Conservation (phyloP, 768 basidiomycete genomes). For the Cytidiella melzeri region DNA sequence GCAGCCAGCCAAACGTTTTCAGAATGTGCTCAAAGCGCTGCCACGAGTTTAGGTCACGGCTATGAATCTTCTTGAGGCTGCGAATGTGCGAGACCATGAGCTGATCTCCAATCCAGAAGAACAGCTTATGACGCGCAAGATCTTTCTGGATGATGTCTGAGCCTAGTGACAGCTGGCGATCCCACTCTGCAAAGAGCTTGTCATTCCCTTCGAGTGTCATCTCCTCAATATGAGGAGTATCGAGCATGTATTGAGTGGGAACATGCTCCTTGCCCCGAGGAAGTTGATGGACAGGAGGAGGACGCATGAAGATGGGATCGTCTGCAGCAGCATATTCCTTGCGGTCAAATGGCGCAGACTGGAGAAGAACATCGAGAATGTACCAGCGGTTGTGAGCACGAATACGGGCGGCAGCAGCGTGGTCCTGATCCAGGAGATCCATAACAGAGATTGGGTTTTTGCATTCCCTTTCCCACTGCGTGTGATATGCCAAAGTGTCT, state of each 20-base stretch:
- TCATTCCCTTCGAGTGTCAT: conserved; percentile 11
- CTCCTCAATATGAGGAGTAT: conserved; percentile 7
- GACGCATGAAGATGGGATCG: neutral
- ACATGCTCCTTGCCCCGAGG: conserved; percentile 6
- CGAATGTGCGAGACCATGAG: conserved; percentile 33
- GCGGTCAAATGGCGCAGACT: conserved; percentile 5
- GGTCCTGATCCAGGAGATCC: conserved; percentile 4
- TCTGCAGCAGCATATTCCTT: conserved; percentile 6
- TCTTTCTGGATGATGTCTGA: neutral
- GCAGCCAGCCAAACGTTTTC: conserved; percentile 35
- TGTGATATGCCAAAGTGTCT: neutral
- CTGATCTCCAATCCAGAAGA: conserved; percentile 33
- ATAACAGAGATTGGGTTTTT: neutral
- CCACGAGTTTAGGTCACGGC: conserved; percentile 34
- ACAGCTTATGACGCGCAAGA: conserved; percentile 13
- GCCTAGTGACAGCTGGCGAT: neutral
- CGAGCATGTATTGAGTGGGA: conserved; percentile 4
- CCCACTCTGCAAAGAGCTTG: neutral
- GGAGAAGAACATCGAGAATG: conserved; percentile 6
- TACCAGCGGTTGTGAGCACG: neutral
- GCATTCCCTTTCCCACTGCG: neutral
- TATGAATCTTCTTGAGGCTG: conserved; percentile 29
- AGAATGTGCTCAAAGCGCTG: conserved; percentile 33
- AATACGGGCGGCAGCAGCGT: neutral
- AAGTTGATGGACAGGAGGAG: conserved; percentile 8